Percentiles rank a stretch among this genome's conserved stretches.
Conservation (phyloP, 495 filamentous ascomycete species). For the Lineolata rhizophorae region DNA sequence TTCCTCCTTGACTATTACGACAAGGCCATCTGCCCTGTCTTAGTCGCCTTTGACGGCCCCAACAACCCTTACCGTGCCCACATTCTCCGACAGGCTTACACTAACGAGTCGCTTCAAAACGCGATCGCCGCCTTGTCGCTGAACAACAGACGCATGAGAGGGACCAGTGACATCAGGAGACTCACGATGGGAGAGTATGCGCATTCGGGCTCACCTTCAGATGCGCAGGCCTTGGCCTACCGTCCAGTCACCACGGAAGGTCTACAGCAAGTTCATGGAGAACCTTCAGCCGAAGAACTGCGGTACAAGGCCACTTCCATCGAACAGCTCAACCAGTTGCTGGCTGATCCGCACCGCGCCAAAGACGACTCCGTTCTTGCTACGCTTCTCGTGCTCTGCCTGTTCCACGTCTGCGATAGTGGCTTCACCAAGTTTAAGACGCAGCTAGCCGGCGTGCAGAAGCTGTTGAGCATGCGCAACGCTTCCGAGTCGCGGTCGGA, state of each 20-base stretch:
- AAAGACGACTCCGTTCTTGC: constrained; percentile 74
- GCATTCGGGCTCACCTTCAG: too few relatives aligned
- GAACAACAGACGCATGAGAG: constrained; percentile 45
- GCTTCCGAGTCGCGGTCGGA: constrained; percentile 32
- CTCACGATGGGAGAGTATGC: too few relatives aligned
- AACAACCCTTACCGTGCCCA: constrained; percentile 70
- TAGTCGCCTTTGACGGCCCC: constrained; percentile 76
- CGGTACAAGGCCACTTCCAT: constrained; percentile 66
- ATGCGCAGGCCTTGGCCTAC: constrained; percentile 9
- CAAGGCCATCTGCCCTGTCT: constrained; percentile 72
- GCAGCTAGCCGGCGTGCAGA: constrained; percentile 85
- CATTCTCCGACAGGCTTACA: constrained; percentile 54
- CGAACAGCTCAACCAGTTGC: constrained; percentile 57
- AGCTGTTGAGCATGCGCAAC: constrained; percentile 64
- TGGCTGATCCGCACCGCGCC: constrained; percentile 50
- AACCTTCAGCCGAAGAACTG: constrained; percentile 44
- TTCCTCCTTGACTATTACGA: constrained; percentile 58
- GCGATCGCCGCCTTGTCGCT: constrained; percentile 77
- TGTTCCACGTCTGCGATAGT: constrained; percentile 85
- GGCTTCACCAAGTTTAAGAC: constrained; percentile 82
- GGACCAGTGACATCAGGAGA: constrained; percentile 3
- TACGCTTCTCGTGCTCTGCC: constrained; percentile 68
- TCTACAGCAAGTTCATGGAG: constrained; percentile 14
- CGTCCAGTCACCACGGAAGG: constrained; percentile 11
- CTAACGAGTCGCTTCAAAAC: constrained; percentile 67